Evolutionary conservation across 1,139 yeast species (phyloP).

Genomic region (Arxiozyma slooffiae): DNA sequence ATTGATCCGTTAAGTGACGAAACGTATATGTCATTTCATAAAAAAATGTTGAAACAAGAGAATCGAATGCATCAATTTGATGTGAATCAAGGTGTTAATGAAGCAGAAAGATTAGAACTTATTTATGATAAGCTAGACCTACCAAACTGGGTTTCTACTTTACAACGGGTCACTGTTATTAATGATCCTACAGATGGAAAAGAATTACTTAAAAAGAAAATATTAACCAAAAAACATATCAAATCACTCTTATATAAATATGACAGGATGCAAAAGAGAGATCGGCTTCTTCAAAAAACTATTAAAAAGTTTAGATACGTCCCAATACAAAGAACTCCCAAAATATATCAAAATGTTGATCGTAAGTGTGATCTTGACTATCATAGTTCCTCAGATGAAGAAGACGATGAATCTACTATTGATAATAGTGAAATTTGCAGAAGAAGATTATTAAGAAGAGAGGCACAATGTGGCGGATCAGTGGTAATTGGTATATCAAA

Average conservation of each 20-base stretch:
- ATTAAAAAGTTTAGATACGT: conserved; percentile 8
- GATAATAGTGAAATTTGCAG: conserved; percentile 12
- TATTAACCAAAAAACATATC: conserved; percentile 45
- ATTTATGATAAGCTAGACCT: conserved; percentile 35
- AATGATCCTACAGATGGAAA: conserved; percentile 37
- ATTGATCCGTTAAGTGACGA: conserved; percentile 37
- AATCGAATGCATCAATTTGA: conserved; percentile 52
- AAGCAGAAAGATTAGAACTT: conserved; percentile 33
- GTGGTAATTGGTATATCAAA: conserved; percentile 15
- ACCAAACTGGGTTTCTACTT: conserved; percentile 46
- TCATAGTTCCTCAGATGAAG: conserved; percentile 28
- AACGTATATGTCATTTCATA: conserved; percentile 43
- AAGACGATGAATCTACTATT: conserved; percentile 24
- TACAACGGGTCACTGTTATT: conserved; percentile 47
- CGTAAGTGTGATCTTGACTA: conserved; percentile 17
- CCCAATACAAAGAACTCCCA: conserved; percentile 10
- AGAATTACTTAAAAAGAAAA: conserved; percentile 44
- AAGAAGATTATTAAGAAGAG: conserved; percentile 13
- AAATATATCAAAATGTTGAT: conserved; percentile 16
- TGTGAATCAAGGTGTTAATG: conserved; percentile 39
- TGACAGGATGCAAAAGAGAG: conserved; percentile 34
- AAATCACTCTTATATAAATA: conserved; percentile 39
- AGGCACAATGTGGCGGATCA: conserved; percentile 19
- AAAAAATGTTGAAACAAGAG: conserved; percentile 58
- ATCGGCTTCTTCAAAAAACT: conserved; percentile 10